Evolutionary conservation across 176 grass and related monocot genomes (phyloP).

Genomic region (Juncus effusus): DNA sequence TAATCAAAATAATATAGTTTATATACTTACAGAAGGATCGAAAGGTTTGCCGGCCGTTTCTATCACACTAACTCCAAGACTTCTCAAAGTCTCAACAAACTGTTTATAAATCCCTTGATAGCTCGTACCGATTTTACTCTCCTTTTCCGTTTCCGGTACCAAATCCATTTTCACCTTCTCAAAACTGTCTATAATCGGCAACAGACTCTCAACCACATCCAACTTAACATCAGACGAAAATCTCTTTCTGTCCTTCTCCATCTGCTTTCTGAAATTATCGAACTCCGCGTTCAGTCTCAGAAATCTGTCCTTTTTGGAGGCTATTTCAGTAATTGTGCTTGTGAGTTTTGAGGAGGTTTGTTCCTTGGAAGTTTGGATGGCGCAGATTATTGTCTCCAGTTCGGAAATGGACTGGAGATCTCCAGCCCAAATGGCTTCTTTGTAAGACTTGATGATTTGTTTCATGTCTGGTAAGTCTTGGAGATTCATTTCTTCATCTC

Average conservation of each 20-base stretch:
- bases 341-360: constrained; percentile 43
- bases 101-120: constrained; percentile 87
- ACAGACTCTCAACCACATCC: constrained; percentile 66
- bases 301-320: constrained; percentile 60
- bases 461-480: constrained; percentile 61
- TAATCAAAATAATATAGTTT: not conserved
- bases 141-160: constrained; percentile 64
- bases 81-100: constrained; percentile 86
- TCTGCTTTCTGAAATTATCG: constrained; percentile 90
- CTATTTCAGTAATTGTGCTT: constrained; percentile 53
- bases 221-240: constrained; percentile 82
- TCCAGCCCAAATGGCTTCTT: constrained; percentile 59
- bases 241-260: constrained; percentile 65
- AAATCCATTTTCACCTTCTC: constrained; percentile 62
- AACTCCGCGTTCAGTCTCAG: constrained; percentile 89
- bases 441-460: constrained; percentile 66
- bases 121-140: constrained; percentile 62
- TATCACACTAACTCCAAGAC: constrained; percentile 68
- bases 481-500: constrained; percentile 30
- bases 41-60: constrained; percentile 97
- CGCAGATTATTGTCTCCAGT: constrained; percentile 57
- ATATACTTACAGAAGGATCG: constrained; percentile 64
- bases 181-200: constrained; percentile 72
- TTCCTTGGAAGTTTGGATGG: constrained; percentile 53
- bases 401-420: constrained; percentile 50